These are phyloP conservation scores for Gastrolobium bilobum DNA, from an alignment of 306 rosid species.

Conservation along the genomic window DNA sequence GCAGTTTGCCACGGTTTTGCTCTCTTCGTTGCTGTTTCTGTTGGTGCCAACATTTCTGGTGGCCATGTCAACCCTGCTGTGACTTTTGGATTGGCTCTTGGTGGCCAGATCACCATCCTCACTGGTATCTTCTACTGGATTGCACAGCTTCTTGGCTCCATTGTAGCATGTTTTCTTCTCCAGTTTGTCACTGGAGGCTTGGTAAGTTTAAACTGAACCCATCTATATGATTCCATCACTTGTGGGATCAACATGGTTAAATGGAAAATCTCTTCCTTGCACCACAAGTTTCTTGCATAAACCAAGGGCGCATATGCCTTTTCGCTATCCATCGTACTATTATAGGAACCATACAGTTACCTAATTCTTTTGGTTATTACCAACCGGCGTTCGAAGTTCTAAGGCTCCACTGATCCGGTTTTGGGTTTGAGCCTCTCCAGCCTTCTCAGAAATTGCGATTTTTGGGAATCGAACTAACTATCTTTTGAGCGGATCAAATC, in stretches of 20 bases:
- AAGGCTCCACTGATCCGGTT: too few species aligned
- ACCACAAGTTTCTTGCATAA: constrained; percentile 29
- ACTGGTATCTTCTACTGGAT: constrained; percentile 89
- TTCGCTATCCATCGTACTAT: background rate
- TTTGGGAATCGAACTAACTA: too few species aligned
- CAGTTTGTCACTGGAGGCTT: constrained; percentile 79
- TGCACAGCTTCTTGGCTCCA: constrained; percentile 90
- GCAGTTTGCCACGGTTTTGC: constrained; percentile 92
- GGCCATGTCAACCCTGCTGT: constrained; percentile 98
- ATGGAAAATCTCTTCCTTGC: constrained; percentile 32
- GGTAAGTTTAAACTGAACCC: constrained; percentile 53
- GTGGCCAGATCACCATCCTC: constrained; percentile 88
- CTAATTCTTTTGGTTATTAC: too few species aligned
- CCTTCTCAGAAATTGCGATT: too few species aligned
- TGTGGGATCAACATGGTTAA: constrained; percentile 23
- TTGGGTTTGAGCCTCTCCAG: too few species aligned
- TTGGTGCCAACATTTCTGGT: constrained; percentile 91
- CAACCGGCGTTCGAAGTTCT: too few species aligned
- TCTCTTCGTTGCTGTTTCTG: constrained; percentile 85
- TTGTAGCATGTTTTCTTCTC: constrained; percentile 83
- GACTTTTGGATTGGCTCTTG: constrained; percentile 92
- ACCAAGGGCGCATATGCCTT: constrained; percentile 23
- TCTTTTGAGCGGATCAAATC: too few species aligned
- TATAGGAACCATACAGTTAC: background rate
- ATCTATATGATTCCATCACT: background rate